These are phyloP conservation scores for Myriangium duriaei DNA, from an alignment of 2,329 filamentous ascomycete genomes.

Conservation along the genomic window DNA sequence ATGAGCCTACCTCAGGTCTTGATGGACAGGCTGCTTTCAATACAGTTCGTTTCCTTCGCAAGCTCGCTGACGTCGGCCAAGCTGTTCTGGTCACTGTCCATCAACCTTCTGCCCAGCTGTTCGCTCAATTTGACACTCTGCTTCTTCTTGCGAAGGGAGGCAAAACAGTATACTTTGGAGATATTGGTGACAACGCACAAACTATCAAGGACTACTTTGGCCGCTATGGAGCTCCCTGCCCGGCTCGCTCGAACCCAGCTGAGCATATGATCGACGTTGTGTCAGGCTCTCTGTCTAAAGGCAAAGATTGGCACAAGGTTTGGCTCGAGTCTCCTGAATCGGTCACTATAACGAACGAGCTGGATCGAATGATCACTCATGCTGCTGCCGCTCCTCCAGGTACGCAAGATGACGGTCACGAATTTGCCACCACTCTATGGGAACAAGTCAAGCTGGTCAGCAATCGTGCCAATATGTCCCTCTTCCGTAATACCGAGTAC, in stretches of 20 bases:
- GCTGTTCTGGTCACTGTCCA: slow-evolving; percentile 59
- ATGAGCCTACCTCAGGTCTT: slow-evolving; percentile 43
- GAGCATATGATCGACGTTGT: slow-evolving; percentile 40
- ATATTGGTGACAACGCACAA: slow-evolving; percentile 32
- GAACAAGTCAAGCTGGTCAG: slow-evolving; percentile 31
- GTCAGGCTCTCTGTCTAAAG: slow-evolving; percentile 32
- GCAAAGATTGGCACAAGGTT: slow-evolving; percentile 33
- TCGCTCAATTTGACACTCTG: slow-evolving; percentile 54
- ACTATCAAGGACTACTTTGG: slow-evolving; percentile 38
- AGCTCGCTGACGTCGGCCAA: slow-evolving; percentile 53
- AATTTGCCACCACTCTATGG: slow-evolving; percentile 32
- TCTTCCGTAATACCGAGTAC: slow-evolving; percentile 57
- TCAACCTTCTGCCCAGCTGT: slow-evolving; percentile 55
- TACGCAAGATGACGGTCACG: slow-evolving; percentile 29
- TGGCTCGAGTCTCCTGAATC: slow-evolving; percentile 29
- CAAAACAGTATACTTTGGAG: slow-evolving; percentile 55
- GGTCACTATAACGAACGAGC: slow-evolving; percentile 26
- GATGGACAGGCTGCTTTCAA: slow-evolving; percentile 58
- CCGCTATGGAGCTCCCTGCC: slow-evolving; percentile 41
- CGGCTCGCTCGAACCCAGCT: slow-evolving; percentile 40
- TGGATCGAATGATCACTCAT: slow-evolving; percentile 28
- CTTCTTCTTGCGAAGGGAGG: slow-evolving; percentile 53
- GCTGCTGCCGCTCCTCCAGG: slow-evolving; percentile 25
- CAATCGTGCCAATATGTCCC: slow-evolving; percentile 41
- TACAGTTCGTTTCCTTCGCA: slow-evolving; percentile 52